phyloP scores from a whole-genome alignment of 1,284 basidiomycete genomes.

The Fistulinella cinereoalba region DNA sequence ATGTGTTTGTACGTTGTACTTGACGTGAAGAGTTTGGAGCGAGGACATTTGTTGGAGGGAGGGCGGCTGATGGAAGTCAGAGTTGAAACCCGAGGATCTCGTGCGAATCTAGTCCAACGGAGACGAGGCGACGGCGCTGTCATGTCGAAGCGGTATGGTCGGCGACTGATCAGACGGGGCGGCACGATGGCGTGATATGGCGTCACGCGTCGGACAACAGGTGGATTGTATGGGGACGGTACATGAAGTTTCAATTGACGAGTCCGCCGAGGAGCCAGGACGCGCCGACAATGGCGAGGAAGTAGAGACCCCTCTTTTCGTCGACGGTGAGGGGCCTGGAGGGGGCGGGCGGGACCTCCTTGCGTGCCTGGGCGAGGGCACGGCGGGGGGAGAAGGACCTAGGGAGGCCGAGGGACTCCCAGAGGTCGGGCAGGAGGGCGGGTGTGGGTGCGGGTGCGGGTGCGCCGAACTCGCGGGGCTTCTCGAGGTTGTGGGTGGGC shows the following conservation, averaged over 20 bases:
- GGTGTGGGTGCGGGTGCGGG: slow-evolving; percentile 9
- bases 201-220: too few species aligned
- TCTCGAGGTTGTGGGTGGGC: slow-evolving; percentile 59
- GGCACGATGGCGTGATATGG: too few species aligned
- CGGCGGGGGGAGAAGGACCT: slow-evolving; percentile 25
- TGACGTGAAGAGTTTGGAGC: too few species aligned
- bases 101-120: slow-evolving; percentile 47
- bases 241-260: too few species aligned
- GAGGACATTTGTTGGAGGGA: too few species aligned
- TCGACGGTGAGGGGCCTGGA: slow-evolving; percentile 47
- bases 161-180: too few species aligned
- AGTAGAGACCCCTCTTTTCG: slow-evolving; percentile 53
- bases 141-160: too few species aligned
- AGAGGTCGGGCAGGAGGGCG: slow-evolving; percentile 35
- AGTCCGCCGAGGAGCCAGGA: slow-evolving; percentile 51
- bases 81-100: slow-evolving; percentile 59
- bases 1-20: slow-evolving; percentile 4
- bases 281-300: slow-evolving; percentile 52
- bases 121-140: slow-evolving; percentile 54
- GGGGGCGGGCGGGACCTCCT: slow-evolving; percentile 11
- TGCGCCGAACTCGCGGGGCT: slow-evolving; percentile 11
- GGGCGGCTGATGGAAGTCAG: too few species aligned
- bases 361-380: slow-evolving; percentile 9
- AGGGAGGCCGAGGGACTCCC: slow-evolving; percentile 39
- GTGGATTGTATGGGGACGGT: too few species aligned